A percentile compares a stretch with the other conserved stretches of the same genome.
phyloP scores from a whole-genome alignment of 2,329 filamentous ascomycete species.

The Penicillium sp. region DNA sequence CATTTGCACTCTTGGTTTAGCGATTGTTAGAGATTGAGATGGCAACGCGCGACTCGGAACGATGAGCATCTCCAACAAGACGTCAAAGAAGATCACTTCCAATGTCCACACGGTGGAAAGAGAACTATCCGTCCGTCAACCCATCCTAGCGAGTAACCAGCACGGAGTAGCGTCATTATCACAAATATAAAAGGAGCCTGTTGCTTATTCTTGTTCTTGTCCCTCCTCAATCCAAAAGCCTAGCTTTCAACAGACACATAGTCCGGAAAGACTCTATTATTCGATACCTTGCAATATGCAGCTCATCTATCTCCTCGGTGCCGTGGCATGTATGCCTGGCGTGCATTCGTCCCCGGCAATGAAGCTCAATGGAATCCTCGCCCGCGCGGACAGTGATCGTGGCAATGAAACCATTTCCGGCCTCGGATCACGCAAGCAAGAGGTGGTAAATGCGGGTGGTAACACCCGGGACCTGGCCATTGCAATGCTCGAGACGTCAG shows the following conservation, averaged over 20 bases:
- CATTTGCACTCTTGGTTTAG: neutral
- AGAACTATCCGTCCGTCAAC: neutral
- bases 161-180: neutral
- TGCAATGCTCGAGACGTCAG: conserved; percentile 33
- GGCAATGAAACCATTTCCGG: conserved; percentile 25
- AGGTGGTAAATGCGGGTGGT: conserved; percentile 25
- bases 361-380: neutral
- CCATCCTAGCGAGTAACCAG: neutral
- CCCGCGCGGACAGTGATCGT: conserved; percentile 15
- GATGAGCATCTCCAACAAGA: neutral
- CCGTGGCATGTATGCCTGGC: neutral
- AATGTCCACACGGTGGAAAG: neutral
- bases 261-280: neutral
- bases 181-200: neutral
- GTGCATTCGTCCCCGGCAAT: neutral
- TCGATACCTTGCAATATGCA: neutral
- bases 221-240: neutral
- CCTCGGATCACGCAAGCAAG: conserved; percentile 30
- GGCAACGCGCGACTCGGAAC: conserved; percentile 47
- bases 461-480: conserved; percentile 32
- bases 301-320: neutral
- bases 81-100: neutral
- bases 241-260: neutral
- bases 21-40: neutral
- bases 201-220: neutral